A percentile compares a stretch with the other conserved stretches of the same genome.
These are phyloP conservation scores for Populus hybrid DNA, from an alignment of 441 rosid species.

Conservation along the genomic window DNA sequence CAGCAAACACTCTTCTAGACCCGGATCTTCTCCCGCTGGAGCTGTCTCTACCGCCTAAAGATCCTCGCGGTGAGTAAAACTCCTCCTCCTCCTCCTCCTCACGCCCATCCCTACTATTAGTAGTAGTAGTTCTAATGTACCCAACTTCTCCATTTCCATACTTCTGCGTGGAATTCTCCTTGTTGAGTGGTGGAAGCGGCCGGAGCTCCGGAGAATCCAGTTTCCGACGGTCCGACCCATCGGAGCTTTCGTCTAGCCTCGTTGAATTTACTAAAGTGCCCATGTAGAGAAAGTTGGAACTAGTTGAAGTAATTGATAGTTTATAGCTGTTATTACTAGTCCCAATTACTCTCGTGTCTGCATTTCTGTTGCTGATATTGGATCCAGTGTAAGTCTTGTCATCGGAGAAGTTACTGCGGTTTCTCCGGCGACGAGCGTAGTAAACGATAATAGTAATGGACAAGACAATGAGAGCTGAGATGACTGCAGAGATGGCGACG, in stretches of 20 bases:
- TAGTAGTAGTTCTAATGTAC: too few species aligned
- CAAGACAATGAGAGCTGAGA: slow-evolving; percentile 45
- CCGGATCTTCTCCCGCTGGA: slow-evolving; percentile 17
- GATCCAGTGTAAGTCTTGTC: slow-evolving; percentile 52
- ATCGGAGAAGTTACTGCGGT: slow-evolving; percentile 17
- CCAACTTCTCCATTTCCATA: slow-evolving; percentile 23
- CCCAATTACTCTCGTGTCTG: slow-evolving; percentile 16
- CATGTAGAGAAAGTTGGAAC: slow-evolving; percentile 67
- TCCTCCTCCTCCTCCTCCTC: slow-evolving; percentile 61
- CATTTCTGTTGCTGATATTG: slow-evolving; percentile 26
- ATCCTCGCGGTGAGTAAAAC: slow-evolving; percentile 88
- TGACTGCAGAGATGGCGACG: slow-evolving; percentile 49
- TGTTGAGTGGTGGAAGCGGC: slow-evolving; percentile 74
- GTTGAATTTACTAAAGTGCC: slow-evolving; percentile 47
- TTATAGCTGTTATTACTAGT: slow-evolving; percentile 17
- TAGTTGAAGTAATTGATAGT: slow-evolving; percentile 38
- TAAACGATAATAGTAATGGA: slow-evolving; percentile 33
- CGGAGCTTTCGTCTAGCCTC: slow-evolving; percentile 32
- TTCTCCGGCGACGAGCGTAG: slow-evolving; percentile 41
- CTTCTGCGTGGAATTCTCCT: slow-evolving; percentile 23
- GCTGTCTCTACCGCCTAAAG: slow-evolving; percentile 56
- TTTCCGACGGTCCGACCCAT: slow-evolving; percentile 49
- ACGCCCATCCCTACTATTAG: slow-evolving; percentile 29
- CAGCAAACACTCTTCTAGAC: slow-evolving; percentile 45
- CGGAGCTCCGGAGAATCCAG: slow-evolving; percentile 89